Conservation (phyloP, 176 grass and related monocot genomes). For the Guadua angustifolia region DNA sequence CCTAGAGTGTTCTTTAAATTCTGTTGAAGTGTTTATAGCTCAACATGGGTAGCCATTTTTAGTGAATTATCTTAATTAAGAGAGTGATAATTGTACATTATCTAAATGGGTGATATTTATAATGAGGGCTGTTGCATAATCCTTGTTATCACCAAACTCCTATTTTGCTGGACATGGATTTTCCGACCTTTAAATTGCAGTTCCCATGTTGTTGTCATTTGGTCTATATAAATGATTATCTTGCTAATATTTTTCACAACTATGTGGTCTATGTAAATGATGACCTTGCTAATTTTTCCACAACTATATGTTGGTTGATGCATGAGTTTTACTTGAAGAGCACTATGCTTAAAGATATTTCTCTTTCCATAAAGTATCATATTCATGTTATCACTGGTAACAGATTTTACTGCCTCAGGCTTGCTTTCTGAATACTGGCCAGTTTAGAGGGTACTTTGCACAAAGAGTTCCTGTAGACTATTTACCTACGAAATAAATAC, state of each 20-base stretch:
- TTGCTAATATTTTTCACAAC: neutral
- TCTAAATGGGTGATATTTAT: neutral
- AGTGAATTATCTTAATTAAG: neutral
- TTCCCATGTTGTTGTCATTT: neutral
- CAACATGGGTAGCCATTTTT: neutral
- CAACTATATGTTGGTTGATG: neutral
- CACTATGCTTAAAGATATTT: neutral
- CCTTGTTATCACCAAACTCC: neutral
- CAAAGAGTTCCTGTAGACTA: neutral
- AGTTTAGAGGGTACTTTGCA: neutral
- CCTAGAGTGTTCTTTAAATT: conserved; percentile 26
- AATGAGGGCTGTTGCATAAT: neutral
- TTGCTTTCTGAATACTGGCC: neutral
- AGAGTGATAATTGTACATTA: neutral
- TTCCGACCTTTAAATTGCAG: neutral
- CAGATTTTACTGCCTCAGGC: neutral
- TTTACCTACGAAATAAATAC: too few species aligned
- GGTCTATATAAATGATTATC: neutral
- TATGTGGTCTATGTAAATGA: neutral
- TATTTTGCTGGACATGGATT: neutral
- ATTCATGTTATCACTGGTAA: neutral
- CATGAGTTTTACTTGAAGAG: neutral
- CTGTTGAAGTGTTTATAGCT: neutral
- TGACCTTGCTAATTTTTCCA: neutral
- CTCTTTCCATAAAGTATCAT: neutral